These are phyloP conservation scores for Mallotus japonicus DNA, from an alignment of 441 rosid species.

Conservation along the genomic window DNA sequence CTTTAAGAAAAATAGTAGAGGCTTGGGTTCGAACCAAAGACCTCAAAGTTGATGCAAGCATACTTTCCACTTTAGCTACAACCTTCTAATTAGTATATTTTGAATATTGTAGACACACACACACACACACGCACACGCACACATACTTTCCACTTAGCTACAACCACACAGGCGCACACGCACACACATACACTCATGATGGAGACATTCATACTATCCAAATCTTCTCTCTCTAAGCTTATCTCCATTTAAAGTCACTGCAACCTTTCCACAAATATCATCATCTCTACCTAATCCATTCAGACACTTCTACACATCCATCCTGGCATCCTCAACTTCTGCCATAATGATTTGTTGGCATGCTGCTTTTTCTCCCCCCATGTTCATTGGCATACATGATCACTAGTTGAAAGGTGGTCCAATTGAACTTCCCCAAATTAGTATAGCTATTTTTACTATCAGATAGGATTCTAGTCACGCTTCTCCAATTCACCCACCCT, in stretches of 20 bases:
- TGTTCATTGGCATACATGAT: not conserved
- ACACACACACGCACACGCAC: no score
- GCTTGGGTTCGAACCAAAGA: no score
- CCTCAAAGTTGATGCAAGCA: no score
- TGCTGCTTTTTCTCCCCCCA: not conserved
- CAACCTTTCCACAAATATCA: not conserved
- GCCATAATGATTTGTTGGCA: not conserved
- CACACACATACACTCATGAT: not conserved
- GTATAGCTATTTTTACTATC: not conserved
- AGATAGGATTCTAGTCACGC: not conserved
- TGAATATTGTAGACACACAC: no score
- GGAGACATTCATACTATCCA: not conserved
- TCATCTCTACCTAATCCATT: not conserved
- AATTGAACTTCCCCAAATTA: not conserved
- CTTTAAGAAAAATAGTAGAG: no score
- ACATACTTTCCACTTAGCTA: no score
- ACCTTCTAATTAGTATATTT: no score
- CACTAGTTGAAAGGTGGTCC: not conserved
- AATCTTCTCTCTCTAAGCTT: not conserved
- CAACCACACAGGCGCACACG: no score
- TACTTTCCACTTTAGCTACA: no score
- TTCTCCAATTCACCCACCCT: conserved; percentile 9
- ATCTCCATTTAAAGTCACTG: not conserved
- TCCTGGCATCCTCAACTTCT: not conserved
- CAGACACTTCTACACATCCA: not conserved